These are phyloP conservation scores for Exophiala xenobiotica DNA, from an alignment of 2,329 filamentous ascomycete species.

Conservation along the genomic window DNA sequence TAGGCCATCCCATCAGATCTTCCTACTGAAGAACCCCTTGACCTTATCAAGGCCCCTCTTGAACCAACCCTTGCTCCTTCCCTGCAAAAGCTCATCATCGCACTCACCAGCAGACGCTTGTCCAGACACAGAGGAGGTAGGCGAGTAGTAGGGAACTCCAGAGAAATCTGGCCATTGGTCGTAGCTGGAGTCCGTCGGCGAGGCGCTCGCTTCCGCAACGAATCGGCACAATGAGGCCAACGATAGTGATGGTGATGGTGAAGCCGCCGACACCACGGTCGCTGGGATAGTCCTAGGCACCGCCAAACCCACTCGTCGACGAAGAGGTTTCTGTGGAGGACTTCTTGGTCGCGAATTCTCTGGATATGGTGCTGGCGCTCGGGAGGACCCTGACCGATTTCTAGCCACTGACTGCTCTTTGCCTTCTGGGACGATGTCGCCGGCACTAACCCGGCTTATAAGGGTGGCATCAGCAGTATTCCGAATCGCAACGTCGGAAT, in stretches of 20 bases:
- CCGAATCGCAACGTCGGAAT: not conserved
- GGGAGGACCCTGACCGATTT: not conserved
- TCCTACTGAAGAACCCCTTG: constrained; percentile 2
- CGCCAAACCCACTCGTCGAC: not conserved
- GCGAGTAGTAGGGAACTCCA: not conserved
- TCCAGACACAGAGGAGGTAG: not conserved
- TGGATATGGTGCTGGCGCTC: not conserved
- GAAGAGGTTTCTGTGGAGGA: not conserved
- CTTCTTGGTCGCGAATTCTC: not conserved
- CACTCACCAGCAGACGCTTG: not conserved
- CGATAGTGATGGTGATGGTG: no score
- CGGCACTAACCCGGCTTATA: not conserved
- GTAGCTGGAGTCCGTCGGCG: not conserved
- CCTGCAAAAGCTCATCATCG: not conserved
- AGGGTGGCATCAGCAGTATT: not conserved
- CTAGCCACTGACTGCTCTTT: not conserved
- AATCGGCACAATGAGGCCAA: no score
- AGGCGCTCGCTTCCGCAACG: no score
- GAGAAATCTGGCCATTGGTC: constrained; percentile 15
- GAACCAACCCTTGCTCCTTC: not conserved
- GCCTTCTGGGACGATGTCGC: not conserved
- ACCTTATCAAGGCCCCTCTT: constrained; percentile 6
- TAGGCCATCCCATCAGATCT: not conserved
- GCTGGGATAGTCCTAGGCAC: no score
- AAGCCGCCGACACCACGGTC: no score